phyloP scores from a whole-genome alignment of 371 early-diverging fungal species.

The Apophysomyces ossiformis region DNA sequence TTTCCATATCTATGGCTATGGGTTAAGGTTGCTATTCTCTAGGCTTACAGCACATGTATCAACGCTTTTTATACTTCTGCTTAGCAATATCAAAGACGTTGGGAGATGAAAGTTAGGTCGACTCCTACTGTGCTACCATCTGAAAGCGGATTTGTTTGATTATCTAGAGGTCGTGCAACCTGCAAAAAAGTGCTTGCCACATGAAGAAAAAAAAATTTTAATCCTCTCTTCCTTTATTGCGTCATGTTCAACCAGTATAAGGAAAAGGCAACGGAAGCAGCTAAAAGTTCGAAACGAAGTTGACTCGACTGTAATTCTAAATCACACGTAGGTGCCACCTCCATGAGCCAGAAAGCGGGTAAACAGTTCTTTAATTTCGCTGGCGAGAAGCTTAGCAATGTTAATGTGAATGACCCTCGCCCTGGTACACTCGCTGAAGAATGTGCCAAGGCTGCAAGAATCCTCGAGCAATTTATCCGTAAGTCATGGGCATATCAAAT shows the following conservation, averaged over 20 bases:
- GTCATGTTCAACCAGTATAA: slow-evolving; percentile 35
- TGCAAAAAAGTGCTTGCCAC: no score
- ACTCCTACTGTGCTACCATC: no score
- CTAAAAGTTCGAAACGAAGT: slow-evolving; percentile 27
- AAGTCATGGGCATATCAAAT: slow-evolving; percentile 13
- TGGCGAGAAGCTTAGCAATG: slow-evolving; percentile 20
- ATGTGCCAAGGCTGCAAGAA: slow-evolving; percentile 61
- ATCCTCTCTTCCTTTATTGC: neutral
- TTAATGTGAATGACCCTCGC: slow-evolving; percentile 49
- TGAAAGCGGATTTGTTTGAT: no score
- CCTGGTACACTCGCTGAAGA: slow-evolving; percentile 52
- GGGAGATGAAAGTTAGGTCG: no score
- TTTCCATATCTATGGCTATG: no score
- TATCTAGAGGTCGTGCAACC: no score
- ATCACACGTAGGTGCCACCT: slow-evolving; percentile 21
- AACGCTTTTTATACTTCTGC: no score
- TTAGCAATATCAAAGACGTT: no score
- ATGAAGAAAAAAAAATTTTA: no score
- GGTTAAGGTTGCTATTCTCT: no score
- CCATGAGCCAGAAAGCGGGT: slow-evolving; percentile 42
- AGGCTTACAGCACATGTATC: no score
- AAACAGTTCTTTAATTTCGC: slow-evolving; percentile 34
- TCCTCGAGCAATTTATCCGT: slow-evolving; percentile 60
- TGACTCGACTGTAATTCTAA: neutral
- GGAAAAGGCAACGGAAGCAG: slow-evolving; percentile 39